Base-by-base conservation (phyloP, 1,284 basidiomycete species). In the Cutaneotrichosporon mucoides region DNA sequence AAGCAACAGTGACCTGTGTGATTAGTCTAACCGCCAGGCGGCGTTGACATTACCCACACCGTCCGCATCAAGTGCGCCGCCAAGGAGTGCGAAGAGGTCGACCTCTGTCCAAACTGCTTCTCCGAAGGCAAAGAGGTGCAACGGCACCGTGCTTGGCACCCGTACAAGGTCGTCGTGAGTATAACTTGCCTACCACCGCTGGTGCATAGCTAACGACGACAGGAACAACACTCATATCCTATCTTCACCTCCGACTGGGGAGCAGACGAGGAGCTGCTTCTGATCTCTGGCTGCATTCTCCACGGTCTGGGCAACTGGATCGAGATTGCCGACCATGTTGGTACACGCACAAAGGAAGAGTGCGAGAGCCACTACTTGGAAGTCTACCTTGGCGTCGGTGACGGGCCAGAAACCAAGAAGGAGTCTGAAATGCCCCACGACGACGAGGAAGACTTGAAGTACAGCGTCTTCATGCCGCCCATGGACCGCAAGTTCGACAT, bases 301-400 rank as follows among this genome's bases (percentile, higher is more conserved):
- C 90, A 93, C 71, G 95, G 95, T 1, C 79, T 99, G 24, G 96
- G 96, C 11, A 99, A 98, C 76, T 99, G 95, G 95, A 87, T 89
- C 72, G 94, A 95, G 71, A 92, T 96, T 53, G 90, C 94, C 2
- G 93, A 96, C 70, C 92, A 98, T 64, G 86, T 99, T 55, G 95
- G 96, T 6, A 96, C 93, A 5, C 84, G 94, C 56, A 90, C 92
- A 6, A 94, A 89, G 75, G 93, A 97, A 71, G 95, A 99, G 71
- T 91, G 94, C 34, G 89, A 95, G 77, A 79, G 86, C 55, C 95
- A 99, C 79, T 99, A 99, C 76, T 83, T 86, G 50, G 76, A 84
- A 46, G 85, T 90, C 37, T 99, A 94, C 72, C 84, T 97, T 58
- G 84, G 71, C 7, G 68, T 70, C 4, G 65, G 60, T 8, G 64